A percentile compares a stretch with the other conserved stretches of the same genome.
phyloP scores from a whole-genome alignment of 257 asterid genomes.

The Nemophila menziesii region DNA sequence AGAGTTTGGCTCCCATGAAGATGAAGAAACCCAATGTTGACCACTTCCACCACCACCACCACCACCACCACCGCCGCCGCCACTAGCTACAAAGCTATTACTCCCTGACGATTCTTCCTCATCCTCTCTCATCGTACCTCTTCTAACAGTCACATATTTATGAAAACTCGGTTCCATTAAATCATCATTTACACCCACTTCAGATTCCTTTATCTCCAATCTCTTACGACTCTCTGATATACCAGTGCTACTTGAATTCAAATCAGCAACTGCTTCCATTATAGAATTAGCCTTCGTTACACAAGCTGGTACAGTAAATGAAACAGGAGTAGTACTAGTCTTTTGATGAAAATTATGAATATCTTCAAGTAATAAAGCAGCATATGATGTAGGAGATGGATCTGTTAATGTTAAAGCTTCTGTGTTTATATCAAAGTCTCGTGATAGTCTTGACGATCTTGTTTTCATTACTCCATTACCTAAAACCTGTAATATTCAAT shows the following conservation, averaged over 20 bases:
- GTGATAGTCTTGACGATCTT: slow-evolving; percentile 65
- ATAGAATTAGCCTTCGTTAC: slow-evolving; percentile 81
- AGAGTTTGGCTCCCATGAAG: slow-evolving; percentile 73
- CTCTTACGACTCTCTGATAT: slow-evolving; percentile 32
- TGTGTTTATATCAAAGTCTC: slow-evolving; percentile 60
- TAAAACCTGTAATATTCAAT: slow-evolving; percentile 17
- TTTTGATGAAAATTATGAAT: slow-evolving; percentile 93
- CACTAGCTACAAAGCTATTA: slow-evolving; percentile 48
- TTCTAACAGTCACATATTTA: slow-evolving; percentile 72
- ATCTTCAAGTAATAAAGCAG: slow-evolving; percentile 76
- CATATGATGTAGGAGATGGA: slow-evolving; percentile 54
- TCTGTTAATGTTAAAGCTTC: slow-evolving; percentile 37
- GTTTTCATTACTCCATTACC: slow-evolving; percentile 30
- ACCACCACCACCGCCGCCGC: too few species aligned
- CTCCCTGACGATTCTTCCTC: slow-evolving; percentile 86
- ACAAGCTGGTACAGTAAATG: slow-evolving; percentile 62
- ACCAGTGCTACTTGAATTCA: slow-evolving; percentile 64
- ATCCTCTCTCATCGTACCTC: slow-evolving; percentile 45
- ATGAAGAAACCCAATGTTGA: slow-evolving; percentile 44
- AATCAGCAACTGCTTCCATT: slow-evolving; percentile 94
- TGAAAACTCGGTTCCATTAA: slow-evolving; percentile 75
- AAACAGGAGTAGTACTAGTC: slow-evolving; percentile 22
- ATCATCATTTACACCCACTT: slow-evolving; percentile 48
- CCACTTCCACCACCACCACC: too few species aligned
- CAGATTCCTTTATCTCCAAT: slow-evolving; percentile 38